These are phyloP conservation scores for Cladophialophora carrionii DNA, from an alignment of 2,329 filamentous ascomycete genomes.

Conservation along the genomic window DNA sequence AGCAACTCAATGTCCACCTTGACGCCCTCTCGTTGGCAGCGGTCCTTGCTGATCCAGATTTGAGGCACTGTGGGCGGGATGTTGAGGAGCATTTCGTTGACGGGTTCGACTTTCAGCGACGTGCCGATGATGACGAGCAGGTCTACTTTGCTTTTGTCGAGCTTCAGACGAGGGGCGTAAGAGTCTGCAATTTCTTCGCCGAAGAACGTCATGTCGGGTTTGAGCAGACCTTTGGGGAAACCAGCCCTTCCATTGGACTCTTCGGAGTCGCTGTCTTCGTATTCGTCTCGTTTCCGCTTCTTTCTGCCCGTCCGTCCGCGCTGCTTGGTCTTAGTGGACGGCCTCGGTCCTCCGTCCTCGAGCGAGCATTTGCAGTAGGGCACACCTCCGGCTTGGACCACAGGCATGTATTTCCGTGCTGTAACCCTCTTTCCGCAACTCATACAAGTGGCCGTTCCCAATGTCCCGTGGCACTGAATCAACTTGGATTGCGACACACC, in stretches of 20 bases:
- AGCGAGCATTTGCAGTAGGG: constrained; percentile 64
- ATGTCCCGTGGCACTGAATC: constrained; percentile 95
- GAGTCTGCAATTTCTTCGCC: constrained; percentile 83
- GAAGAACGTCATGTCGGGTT: constrained; percentile 97
- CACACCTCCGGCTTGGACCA: constrained; percentile 75
- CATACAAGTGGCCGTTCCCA: constrained; percentile 87
- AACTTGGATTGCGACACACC: constrained; percentile 80
- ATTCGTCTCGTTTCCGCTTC: constrained; percentile 37
- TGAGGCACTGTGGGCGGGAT: constrained; percentile 80
- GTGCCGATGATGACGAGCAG: constrained; percentile 96
- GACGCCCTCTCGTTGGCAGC: constrained; percentile 62
- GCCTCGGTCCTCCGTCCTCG: constrained; percentile 13
- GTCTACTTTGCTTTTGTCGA: constrained; percentile 79
- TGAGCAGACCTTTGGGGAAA: constrained; percentile 67
- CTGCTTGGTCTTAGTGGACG: constrained; percentile 13
- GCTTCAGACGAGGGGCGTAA: constrained; percentile 78
- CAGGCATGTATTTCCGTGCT: constrained; percentile 76
- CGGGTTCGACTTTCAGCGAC: constrained; percentile 90
- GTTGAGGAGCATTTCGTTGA: constrained; percentile 85
- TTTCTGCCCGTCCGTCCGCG: constrained; percentile 29
- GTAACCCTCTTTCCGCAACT: constrained; percentile 74
- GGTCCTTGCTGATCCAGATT: constrained; percentile 68
- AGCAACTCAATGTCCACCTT: constrained; percentile 95
- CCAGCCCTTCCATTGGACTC: constrained; percentile 62
- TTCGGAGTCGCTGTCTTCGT: constrained; percentile 46